Evolutionary conservation across 192 early-diverging fungal genomes (phyloP).

Genomic region (Backusella australiensis): DNA sequence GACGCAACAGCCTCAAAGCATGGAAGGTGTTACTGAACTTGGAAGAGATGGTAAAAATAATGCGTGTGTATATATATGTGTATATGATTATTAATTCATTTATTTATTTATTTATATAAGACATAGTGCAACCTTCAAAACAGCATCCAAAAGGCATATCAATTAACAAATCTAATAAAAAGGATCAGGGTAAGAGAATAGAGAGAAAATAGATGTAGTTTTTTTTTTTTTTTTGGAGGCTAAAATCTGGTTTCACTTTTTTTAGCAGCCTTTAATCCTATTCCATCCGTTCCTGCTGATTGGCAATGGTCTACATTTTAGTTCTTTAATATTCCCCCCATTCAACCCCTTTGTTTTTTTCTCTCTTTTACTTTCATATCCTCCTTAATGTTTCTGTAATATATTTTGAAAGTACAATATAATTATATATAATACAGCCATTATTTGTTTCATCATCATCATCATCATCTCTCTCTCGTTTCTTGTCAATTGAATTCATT

Average conservation of each 20-base stretch:
- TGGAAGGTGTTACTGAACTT: constrained; percentile 30
- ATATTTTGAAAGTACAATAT: neutral
- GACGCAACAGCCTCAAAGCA: constrained; percentile 29
- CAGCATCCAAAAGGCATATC: constrained; percentile 6
- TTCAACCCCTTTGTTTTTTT: neutral
- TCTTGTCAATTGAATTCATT: neutral
- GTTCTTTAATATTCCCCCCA: neutral
- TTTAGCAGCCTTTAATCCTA: constrained; percentile 10
- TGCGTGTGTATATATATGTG: neutral
- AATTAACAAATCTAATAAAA: constrained; percentile 10
- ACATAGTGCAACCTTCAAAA: neutral
- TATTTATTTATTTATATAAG: neutral
- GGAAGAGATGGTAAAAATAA: constrained; percentile 23
- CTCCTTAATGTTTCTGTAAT: neutral
- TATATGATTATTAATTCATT: neutral
- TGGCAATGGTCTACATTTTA: constrained; percentile 20
- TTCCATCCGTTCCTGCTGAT: constrained; percentile 15
- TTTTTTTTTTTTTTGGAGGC: neutral
- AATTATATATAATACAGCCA: neutral
- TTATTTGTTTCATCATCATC: neutral
- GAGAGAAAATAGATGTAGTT: neutral
- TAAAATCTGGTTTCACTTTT: neutral
- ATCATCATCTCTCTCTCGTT: neutral
- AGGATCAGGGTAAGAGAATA: constrained; percentile 3
- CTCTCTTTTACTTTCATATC: too few relatives aligned